Conservation (phyloP, 2,329 filamentous ascomycete genomes). For the Diaporthe velutina region DNA sequence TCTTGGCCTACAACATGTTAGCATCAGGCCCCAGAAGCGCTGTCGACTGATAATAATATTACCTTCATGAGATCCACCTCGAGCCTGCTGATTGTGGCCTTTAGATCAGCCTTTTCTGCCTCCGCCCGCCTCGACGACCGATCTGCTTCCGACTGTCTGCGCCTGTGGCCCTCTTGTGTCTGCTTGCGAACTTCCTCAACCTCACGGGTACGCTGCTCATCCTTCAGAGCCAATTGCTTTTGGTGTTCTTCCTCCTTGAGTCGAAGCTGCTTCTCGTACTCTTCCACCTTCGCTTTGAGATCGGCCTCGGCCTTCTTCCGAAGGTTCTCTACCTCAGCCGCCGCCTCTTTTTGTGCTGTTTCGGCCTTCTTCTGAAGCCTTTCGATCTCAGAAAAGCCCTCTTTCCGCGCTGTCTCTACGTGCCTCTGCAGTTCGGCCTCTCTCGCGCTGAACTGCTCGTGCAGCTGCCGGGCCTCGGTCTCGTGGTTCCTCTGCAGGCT, state of each 20-base stretch:
- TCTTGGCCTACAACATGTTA: constrained; percentile 63
- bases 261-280: constrained; percentile 28
- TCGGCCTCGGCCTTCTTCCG: constrained; percentile 19
- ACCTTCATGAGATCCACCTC: constrained; percentile 74
- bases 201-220: constrained; percentile 52
- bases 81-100: constrained; percentile 70
- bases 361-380: constrained; percentile 64
- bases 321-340: constrained; percentile 28
- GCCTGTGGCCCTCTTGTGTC: constrained; percentile 54
- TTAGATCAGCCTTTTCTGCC: constrained; percentile 73
- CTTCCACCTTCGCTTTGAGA: constrained; percentile 25
- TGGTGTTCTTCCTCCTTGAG: constrained; percentile 32
- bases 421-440: constrained; percentile 53
- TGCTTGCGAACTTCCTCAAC: constrained; percentile 61
- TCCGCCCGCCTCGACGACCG: constrained; percentile 64
- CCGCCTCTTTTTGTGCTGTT: constrained; percentile 57
- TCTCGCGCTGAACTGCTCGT: constrained; percentile 56
- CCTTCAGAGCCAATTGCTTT: constrained; percentile 44
- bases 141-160: constrained; percentile 53
- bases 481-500: constrained; percentile 78
- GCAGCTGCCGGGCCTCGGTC: constrained; percentile 68
- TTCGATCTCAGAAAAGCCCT: constrained; percentile 47
- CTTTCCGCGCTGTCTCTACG: constrained; percentile 35
- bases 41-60: constrained; percentile 31
- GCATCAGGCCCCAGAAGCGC: not conserved